These are phyloP conservation scores for Hypoxylon sp. DNA, from an alignment of 2,329 filamentous ascomycete genomes.

Conservation along the genomic window DNA sequence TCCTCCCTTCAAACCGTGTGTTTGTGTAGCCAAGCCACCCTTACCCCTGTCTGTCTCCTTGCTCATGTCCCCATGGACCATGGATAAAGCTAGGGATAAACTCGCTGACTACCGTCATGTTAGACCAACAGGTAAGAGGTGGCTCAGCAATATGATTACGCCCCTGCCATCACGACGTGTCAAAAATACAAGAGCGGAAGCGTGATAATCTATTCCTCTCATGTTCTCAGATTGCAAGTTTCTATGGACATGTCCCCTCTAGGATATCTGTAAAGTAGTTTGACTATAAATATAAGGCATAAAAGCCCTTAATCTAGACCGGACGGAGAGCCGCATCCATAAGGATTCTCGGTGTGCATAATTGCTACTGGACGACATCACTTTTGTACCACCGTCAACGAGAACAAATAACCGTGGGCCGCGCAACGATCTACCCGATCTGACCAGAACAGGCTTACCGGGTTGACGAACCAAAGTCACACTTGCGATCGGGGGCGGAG, in stretches of 20 bases:
- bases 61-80: background rate
- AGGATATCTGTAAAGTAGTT: background rate
- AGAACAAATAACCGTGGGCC: conserved; percentile 19
- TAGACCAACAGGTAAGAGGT: background rate
- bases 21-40: conserved; percentile 2
- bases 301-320: background rate
- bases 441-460: background rate
- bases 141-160: background rate
- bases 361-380: background rate
- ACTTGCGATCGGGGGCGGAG: background rate
- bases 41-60: background rate
- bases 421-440: background rate
- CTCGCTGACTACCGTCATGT: background rate
- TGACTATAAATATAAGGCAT: conserved; percentile 1
- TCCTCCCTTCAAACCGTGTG: background rate
- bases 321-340: conserved; percentile 4
- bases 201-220: background rate
- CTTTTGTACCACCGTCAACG: background rate
- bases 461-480: background rate
- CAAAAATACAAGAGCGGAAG: background rate
- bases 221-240: background rate
- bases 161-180: background rate
- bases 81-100: background rate
- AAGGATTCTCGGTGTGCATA: background rate
- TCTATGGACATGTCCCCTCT: background rate